A percentile compares a stretch with the other conserved stretches of the same genome.
These are phyloP conservation scores for Talaromyces thailandensis DNA, from an alignment of 495 filamentous ascomycete species.

Conservation along the genomic window DNA sequence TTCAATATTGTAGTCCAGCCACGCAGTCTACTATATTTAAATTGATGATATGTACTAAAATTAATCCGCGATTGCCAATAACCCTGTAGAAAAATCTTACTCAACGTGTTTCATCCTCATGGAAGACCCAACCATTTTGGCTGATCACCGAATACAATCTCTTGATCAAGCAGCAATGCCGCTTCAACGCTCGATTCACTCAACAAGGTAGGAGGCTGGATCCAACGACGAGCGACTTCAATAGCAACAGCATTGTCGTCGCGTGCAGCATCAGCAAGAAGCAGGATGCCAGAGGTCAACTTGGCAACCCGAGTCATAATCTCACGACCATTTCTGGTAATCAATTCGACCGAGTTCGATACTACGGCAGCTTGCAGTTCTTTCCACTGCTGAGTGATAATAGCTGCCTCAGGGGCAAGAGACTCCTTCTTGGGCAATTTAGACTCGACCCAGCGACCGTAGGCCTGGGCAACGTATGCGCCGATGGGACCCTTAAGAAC, in stretches of 20 bases:
- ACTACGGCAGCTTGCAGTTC: not conserved
- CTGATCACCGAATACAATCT: conserved; percentile 4
- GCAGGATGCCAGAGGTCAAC: conserved; percentile 5
- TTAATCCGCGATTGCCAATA: not conserved
- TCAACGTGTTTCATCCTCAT: not conserved
- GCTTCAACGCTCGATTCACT: not conserved
- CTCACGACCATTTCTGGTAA: conserved; percentile 1
- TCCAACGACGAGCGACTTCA: conserved; percentile 7
- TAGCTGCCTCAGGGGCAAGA: not conserved
- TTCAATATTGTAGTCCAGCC: not conserved
- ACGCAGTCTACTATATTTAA: too few relatives aligned
- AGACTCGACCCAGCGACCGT: conserved; percentile 23
- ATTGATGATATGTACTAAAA: not conserved
- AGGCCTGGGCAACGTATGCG: conserved; percentile 16
- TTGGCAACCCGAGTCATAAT: conserved; percentile 6
- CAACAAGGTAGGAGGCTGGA: not conserved
- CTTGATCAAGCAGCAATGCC: not conserved
- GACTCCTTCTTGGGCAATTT: not conserved
- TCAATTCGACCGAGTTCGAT: not conserved
- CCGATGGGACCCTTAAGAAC: conserved; percentile 33
- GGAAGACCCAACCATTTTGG: not conserved
- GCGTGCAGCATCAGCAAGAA: conserved; percentile 7
- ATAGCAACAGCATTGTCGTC: conserved; percentile 7
- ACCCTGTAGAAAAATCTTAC: not conserved
- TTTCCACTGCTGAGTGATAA: not conserved